A percentile compares a stretch with the other conserved stretches of the same genome.
phyloP scores from a whole-genome alignment of 352 stramenopile species.

The Phytophthora pluvialis region DNA sequence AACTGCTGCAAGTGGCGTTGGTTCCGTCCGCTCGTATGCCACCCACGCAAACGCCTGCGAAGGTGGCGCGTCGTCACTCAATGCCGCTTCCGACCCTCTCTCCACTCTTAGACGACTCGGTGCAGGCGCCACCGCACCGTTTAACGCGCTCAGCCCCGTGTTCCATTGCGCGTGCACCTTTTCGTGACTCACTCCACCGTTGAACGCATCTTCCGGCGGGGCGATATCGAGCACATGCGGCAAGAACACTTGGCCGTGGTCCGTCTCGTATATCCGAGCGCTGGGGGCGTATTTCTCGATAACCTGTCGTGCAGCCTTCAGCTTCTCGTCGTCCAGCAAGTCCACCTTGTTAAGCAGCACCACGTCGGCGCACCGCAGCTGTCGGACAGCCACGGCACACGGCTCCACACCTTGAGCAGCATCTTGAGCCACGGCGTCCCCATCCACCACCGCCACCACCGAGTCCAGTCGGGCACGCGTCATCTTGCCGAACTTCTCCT shows the following conservation, averaged over 20 bases:
- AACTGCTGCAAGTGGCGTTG: constrained; percentile 53
- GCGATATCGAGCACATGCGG: constrained; percentile 77
- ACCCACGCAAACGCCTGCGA: constrained; percentile 50
- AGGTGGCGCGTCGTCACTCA: not conserved
- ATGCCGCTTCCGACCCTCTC: not conserved
- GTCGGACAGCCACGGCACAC: constrained; percentile 56
- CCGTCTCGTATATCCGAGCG: constrained; percentile 73
- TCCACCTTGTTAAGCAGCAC: constrained; percentile 88
- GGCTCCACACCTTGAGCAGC: constrained; percentile 26
- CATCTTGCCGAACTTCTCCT: constrained; percentile 83
- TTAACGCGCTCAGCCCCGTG: constrained; percentile 43
- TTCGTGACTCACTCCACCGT: constrained; percentile 68
- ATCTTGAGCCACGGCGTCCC: constrained; percentile 67
- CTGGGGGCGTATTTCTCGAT: constrained; percentile 52
- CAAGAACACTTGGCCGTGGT: constrained; percentile 66
- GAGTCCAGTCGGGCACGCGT: constrained; percentile 79
- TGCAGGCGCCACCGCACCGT: constrained; percentile 12
- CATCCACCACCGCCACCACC: constrained; percentile 80
- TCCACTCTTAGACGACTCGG: constrained; percentile 46
- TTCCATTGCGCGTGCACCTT: constrained; percentile 68
- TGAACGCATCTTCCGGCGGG: constrained; percentile 57
- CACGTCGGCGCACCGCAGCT: constrained; percentile 77
- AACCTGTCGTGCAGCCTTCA: constrained; percentile 37
- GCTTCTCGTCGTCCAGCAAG: constrained; percentile 47
- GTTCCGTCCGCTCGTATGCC: constrained; percentile 47